Conservation (phyloP, 257 asterid genomes). For the Osmanthus fragrans region DNA sequence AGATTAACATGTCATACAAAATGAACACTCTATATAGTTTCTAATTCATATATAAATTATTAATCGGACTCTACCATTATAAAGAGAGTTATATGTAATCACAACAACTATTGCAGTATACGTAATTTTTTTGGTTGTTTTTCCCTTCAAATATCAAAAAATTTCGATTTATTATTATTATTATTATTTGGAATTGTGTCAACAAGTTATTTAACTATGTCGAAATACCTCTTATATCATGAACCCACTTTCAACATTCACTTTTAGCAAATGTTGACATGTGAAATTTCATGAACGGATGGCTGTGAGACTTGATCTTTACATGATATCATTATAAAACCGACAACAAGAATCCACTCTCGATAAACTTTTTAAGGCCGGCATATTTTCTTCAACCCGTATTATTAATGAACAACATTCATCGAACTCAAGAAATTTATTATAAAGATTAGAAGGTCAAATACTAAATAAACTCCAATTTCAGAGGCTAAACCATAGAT, state of each 20-base stretch:
- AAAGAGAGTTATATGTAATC: not conserved
- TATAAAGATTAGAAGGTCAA: not conserved
- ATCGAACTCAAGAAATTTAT: conserved; percentile 14
- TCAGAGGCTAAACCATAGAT: not conserved
- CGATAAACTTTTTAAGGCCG: no score
- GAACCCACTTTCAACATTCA: no score
- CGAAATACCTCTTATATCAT: no score
- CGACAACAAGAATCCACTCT: no score
- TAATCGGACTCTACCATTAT: not conserved
- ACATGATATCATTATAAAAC: no score
- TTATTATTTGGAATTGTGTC: no score
- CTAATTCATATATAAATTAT: not conserved
- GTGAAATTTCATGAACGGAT: no score
- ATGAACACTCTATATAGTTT: not conserved
- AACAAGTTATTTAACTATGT: no score
- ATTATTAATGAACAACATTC: conserved; percentile 2
- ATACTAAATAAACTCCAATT: conserved; percentile 1
- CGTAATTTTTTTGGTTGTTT: not conserved
- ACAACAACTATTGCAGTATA: not conserved
- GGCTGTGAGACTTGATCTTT: no score
- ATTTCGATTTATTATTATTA: no score
- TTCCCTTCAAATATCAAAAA: no score
- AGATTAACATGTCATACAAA: conserved; percentile 17
- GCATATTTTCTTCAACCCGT: not conserved
- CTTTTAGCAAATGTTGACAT: no score